These are phyloP conservation scores for Panaeolus papilionaceus DNA, from an alignment of 768 basidiomycete species.

Conservation along the genomic window DNA sequence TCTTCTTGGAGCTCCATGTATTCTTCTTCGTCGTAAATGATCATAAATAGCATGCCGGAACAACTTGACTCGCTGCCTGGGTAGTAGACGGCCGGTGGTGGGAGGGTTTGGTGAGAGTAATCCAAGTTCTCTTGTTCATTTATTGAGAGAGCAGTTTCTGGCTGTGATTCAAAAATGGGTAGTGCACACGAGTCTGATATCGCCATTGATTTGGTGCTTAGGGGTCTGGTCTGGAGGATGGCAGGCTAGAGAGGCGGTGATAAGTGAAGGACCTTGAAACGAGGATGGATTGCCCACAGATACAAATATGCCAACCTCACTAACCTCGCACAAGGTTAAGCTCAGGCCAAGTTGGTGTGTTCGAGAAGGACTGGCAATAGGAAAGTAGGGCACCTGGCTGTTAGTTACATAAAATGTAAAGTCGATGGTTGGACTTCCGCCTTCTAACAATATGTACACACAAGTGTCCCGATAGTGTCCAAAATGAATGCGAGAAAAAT, in stretches of 20 bases:
- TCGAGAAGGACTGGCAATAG: constrained; percentile 10
- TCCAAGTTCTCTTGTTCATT: background rate
- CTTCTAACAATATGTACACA: constrained; percentile 14
- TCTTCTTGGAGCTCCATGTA: constrained; percentile 22
- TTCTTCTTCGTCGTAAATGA: constrained; percentile 33
- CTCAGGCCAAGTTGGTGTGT: constrained; percentile 6
- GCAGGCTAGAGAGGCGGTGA: constrained; percentile 11
- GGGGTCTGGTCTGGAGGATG: constrained; percentile 10
- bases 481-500: constrained; percentile 13
- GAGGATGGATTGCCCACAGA: constrained; percentile 1
- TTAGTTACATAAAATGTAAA: constrained; percentile 11
- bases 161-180: constrained; percentile 12
- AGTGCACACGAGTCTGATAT: constrained; percentile 14
- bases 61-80: constrained; percentile 25
- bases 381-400: constrained; percentile 3
- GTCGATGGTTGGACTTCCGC: constrained; percentile 2
- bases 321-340: constrained; percentile 14
- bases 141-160: constrained; percentile 2
- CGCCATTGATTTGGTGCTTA: constrained; percentile 12
- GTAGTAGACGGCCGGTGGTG: constrained; percentile 18
- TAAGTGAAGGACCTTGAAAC: constrained; percentile 9
- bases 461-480: background rate
- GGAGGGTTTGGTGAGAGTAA: constrained; percentile 8
- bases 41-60: constrained; percentile 26
- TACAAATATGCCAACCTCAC: constrained; percentile 15